Evolutionary conservation across 805 yeast species (phyloP).

Genomic region (Teunomyces barrocoloradensis): DNA sequence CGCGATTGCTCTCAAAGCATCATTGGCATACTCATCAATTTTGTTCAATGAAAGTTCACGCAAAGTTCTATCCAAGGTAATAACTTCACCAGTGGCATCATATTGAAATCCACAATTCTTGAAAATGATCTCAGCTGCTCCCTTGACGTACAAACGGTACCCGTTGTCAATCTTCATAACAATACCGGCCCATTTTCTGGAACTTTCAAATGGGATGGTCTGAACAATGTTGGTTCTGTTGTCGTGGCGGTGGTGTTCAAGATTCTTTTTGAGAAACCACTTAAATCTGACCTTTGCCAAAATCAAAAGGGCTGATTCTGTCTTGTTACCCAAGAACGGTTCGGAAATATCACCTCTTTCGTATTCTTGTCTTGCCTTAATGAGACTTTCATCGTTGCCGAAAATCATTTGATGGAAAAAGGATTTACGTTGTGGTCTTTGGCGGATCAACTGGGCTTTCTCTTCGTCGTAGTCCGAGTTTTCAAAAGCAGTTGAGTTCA

Average conservation of each 20-base stretch:
- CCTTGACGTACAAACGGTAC: slow-evolving; percentile 73
- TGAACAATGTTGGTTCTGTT: slow-evolving; percentile 48
- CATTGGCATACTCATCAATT: slow-evolving; percentile 58
- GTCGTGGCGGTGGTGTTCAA: slow-evolving; percentile 41
- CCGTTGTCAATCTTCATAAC: slow-evolving; percentile 51
- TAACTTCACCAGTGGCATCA: slow-evolving; percentile 26
- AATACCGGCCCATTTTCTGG: slow-evolving; percentile 89
- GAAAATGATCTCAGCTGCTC: slow-evolving; percentile 90
- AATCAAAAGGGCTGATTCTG: slow-evolving; percentile 83
- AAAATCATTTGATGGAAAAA: slow-evolving; percentile 25
- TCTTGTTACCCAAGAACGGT: slow-evolving; percentile 85
- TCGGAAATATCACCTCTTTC: slow-evolving; percentile 37
- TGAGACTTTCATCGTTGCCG: slow-evolving; percentile 5
- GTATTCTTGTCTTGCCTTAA: slow-evolving; percentile 5
- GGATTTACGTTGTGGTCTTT: slow-evolving; percentile 29
- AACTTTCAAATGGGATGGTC: slow-evolving; percentile 85
- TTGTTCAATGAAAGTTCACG: slow-evolving; percentile 31
- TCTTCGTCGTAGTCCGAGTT: slow-evolving; percentile 46
- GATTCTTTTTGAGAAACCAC: slow-evolving; percentile 36
- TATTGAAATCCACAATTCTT: slow-evolving; percentile 49
- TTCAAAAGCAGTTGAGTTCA: slow-evolving; percentile 92
- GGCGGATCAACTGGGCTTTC: slow-evolving; percentile 21
- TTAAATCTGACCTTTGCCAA: slow-evolving; percentile 61
- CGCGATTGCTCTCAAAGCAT: slow-evolving; percentile 87
- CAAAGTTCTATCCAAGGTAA: slow-evolving; percentile 26